Base-by-base conservation (phyloP, 2,329 filamentous ascomycete species). In the Chaetomium sp. region DNA sequence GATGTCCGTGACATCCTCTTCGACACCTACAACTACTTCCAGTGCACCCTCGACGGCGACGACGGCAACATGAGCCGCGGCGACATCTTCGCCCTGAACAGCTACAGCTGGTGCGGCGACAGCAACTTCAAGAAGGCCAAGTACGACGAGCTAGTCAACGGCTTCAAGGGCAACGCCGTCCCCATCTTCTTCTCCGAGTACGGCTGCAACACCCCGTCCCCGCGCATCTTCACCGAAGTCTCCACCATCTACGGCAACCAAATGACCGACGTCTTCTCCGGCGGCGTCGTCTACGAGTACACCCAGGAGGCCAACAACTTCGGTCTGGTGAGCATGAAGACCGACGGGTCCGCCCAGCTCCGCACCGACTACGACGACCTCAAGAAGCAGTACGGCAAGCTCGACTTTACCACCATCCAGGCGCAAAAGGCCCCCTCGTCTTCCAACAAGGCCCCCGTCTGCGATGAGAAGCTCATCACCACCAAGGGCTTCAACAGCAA, bases 161-260 rank as follows among this genome's bases (percentile, higher is more conserved):
- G 84, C 68, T 90, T 92, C 75, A 71, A 76, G 63, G 77, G 77
- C 61, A 81, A 79, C 41, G 81, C 84, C 12, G 79, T 91, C 40
- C 88, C 88, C 36, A 78, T 91, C 64, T 92, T 92, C 78, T 91
- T 89, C 76, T 89, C 86, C 61, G 89, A 94, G 68, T 87, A 79
- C 64, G 89, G 89, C 58, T 92, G 89, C 81, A 92, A 91, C 74
- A 75, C 78, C 40, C 81, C 84, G 11, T 69, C 74, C n/a, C 85
- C 87, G 11, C 86, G 89, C 63, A 72, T 84, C 64, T 94, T 91
- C 74, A 86, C 87, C 62, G 89, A 94, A 72, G 85, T 90, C 10
- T 77, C 75, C 54, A 76, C 84, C 59, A 83, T 94, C 62, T 92
- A 92, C 70, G 79, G 87, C 55, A 66, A 76, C 41, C 65, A 89